phyloP scores from a whole-genome alignment of 1,139 yeast species.

The Hyphopichia pseudoburtonii region DNA sequence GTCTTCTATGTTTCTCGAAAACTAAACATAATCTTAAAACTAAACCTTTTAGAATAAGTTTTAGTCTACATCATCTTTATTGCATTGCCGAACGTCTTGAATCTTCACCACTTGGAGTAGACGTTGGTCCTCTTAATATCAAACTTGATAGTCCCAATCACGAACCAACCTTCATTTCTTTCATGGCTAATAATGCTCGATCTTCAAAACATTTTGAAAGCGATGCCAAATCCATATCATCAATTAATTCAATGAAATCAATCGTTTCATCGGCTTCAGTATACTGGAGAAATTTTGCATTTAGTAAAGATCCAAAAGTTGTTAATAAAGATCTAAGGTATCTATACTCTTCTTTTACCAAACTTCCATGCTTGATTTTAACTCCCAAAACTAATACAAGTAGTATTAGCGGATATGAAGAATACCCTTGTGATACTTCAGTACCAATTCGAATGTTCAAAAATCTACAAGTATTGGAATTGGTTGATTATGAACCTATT shows the following conservation, averaged over 20 bases:
- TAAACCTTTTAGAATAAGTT: slow-evolving; percentile 55
- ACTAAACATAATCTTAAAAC: slow-evolving; percentile 25
- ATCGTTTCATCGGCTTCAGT: slow-evolving; percentile 47
- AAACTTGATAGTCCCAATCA: slow-evolving; percentile 59
- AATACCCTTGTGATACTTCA: slow-evolving; percentile 69
- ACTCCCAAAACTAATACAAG: slow-evolving; percentile 59
- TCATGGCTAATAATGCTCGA: slow-evolving; percentile 50
- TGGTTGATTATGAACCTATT: slow-evolving; percentile 60
- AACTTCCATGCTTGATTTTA: slow-evolving; percentile 61
- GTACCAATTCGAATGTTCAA: slow-evolving; percentile 63
- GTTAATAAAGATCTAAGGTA: slow-evolving; percentile 53
- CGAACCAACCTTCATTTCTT: slow-evolving; percentile 55
- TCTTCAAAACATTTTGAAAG: slow-evolving; percentile 48
- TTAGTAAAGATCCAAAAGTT: slow-evolving; percentile 43
- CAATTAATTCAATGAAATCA: slow-evolving; percentile 63
- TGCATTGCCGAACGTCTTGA: slow-evolving; percentile 60
- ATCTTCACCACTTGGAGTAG: slow-evolving; percentile 49
- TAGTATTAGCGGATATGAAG: slow-evolving; percentile 61
- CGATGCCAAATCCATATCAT: slow-evolving; percentile 61
- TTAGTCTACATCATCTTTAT: slow-evolving; percentile 64
- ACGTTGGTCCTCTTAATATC: slow-evolving; percentile 64
- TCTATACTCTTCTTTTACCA: slow-evolving; percentile 64
- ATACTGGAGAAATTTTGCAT: slow-evolving; percentile 41
- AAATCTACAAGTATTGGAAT: slow-evolving; percentile 60
- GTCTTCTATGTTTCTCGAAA: slow-evolving; percentile 43